These are phyloP conservation scores for Helenozyma baotianmanensis DNA, from an alignment of 805 yeast genomes.

Conservation along the genomic window DNA sequence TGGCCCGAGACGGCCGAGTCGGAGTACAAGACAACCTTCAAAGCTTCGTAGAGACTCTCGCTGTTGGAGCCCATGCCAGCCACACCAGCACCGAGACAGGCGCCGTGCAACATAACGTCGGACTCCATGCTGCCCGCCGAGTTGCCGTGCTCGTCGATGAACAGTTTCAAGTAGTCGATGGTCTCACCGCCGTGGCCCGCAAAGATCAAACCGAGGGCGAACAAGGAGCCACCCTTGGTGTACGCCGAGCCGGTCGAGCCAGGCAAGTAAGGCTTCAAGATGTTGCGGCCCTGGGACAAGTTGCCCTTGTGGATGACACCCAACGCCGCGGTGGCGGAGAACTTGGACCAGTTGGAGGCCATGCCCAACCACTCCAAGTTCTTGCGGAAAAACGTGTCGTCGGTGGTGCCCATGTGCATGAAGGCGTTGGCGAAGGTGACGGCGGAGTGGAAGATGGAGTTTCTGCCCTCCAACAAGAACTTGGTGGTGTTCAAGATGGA, in stretches of 20 bases:
- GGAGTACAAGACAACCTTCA: constrained; percentile 76
- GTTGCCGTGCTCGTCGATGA: constrained; percentile 61
- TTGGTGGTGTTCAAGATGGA: constrained; percentile 79
- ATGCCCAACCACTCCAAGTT: constrained; percentile 95
- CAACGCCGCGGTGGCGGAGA: constrained; percentile 94
- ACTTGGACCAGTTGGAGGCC: constrained; percentile 98
- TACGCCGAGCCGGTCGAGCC: constrained; percentile 75
- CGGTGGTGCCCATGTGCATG: constrained; percentile 94
- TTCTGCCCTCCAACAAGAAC: constrained; percentile 79
- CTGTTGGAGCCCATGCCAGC: constrained; percentile 93
- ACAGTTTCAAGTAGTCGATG: constrained; percentile 69
- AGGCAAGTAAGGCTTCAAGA: constrained; percentile 88
- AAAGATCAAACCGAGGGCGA: constrained; percentile 87
- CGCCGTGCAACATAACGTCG: constrained; percentile 91
- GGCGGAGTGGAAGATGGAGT: constrained; percentile 92
- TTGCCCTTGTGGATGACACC: constrained; percentile 97
- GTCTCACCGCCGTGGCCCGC: constrained; percentile 95
- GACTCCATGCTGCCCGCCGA: constrained; percentile 63
- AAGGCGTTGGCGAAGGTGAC: constrained; percentile 93
- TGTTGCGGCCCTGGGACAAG: constrained; percentile 80
- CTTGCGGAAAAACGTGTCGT: constrained; percentile 83
- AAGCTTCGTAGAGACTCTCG: constrained; percentile 68
- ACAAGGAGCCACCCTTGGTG: constrained; percentile 93
- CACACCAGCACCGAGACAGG: constrained; percentile 90
- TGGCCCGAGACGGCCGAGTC: constrained; percentile 95